phyloP scores from a whole-genome alignment of 1,284 basidiomycete genomes.

The Leccinum variabile region DNA sequence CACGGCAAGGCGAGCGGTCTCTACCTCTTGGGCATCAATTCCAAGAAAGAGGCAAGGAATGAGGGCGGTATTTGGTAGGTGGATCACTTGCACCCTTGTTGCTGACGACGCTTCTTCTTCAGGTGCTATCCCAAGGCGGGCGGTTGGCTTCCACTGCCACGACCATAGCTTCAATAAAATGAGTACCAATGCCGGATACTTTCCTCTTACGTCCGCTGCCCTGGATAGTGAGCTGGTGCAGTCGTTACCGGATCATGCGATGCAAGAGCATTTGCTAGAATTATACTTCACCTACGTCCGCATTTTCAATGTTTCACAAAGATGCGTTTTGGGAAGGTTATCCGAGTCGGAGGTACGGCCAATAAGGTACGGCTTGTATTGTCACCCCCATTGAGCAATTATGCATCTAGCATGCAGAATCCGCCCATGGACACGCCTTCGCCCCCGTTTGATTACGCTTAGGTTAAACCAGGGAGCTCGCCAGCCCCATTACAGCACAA shows the following conservation, averaged over 20 bases:
- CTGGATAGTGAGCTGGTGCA: constrained; percentile 41
- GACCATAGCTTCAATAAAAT: constrained; percentile 7
- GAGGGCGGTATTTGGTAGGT: constrained; percentile 77
- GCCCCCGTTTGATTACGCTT: constrained; percentile 32
- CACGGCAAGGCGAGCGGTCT: constrained; percentile 81
- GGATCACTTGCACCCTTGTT: not conserved
- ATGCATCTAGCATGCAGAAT: constrained; percentile 26
- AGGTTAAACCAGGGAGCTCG: constrained; percentile 29
- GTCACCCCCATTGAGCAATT: not conserved
- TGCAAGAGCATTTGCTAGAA: constrained; percentile 69
- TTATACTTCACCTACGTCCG: constrained; percentile 76
- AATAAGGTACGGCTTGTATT: not conserved
- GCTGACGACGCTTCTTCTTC: constrained; percentile 4
- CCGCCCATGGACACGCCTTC: constrained; percentile 29
- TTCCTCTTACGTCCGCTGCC: constrained; percentile 17
- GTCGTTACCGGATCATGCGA: constrained; percentile 50
- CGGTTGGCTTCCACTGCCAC: constrained; percentile 73
- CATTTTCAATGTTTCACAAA: constrained; percentile 74
- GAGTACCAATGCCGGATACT: constrained; percentile 8
- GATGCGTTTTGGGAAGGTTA: constrained; percentile 65
- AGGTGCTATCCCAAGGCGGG: constrained; percentile 50
- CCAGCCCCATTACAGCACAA: constrained; percentile 42
- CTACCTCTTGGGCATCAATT: constrained; percentile 67
- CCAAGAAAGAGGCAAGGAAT: constrained; percentile 61
- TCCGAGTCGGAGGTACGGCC: constrained; percentile 43